Conservation (phyloP, 225 moss, liverwort and hornwort species). For the Anthoceros angustus region DNA sequence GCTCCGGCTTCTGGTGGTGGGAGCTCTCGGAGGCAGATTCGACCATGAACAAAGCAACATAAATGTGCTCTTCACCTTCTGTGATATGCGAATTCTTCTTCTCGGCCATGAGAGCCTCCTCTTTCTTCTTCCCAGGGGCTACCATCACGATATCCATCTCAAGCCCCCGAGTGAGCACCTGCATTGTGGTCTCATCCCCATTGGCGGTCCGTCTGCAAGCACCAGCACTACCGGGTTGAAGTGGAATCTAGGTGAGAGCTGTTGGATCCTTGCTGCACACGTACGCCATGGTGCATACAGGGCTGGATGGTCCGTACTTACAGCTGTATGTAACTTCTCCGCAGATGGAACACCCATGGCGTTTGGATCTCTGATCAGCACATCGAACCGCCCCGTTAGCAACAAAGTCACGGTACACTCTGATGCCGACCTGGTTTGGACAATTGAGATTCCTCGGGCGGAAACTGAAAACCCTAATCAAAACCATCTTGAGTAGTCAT, state of each 20-base stretch:
- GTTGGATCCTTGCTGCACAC: neutral
- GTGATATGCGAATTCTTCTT: constrained; percentile 38
- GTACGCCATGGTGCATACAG: neutral
- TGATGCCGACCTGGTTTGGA: constrained; percentile 44
- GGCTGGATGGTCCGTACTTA: neutral
- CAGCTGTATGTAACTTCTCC: constrained; percentile 7
- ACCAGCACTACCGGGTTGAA: constrained; percentile 70
- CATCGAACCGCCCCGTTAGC: constrained; percentile 27
- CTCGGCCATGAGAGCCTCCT: constrained; percentile 56
- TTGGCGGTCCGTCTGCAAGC: constrained; percentile 47
- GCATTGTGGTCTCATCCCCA: constrained; percentile 73
- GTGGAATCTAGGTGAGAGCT: constrained; percentile 52
- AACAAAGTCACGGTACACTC: constrained; percentile 44
- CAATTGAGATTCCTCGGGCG: constrained; percentile 19
- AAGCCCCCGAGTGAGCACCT: constrained; percentile 55
- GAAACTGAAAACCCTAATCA: neutral
- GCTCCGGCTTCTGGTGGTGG: constrained; percentile 65
- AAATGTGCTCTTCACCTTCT: constrained; percentile 52
- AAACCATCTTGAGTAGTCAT: neutral
- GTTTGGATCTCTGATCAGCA: constrained; percentile 48
- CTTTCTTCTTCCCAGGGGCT: constrained; percentile 50
- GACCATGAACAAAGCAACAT: constrained; percentile 75
- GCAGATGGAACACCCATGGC: constrained; percentile 45
- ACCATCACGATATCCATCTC: constrained; percentile 46
- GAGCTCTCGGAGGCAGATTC: constrained; percentile 71